These are phyloP conservation scores for Talaromyces proteolyticus DNA, from an alignment of 495 filamentous ascomycete species.

Conservation along the genomic window DNA sequence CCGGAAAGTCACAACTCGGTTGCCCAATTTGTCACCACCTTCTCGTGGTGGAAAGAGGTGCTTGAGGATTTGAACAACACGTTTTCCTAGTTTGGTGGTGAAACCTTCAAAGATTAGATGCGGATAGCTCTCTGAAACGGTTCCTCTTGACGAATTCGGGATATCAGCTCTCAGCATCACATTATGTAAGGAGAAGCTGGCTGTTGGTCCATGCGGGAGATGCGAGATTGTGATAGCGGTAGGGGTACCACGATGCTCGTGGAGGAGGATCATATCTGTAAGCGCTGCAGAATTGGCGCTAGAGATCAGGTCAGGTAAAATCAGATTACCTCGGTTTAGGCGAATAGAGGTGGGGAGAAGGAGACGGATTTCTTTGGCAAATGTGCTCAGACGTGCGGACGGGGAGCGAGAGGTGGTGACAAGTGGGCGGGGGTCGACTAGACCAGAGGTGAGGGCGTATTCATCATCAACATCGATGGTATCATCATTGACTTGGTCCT, in stretches of 20 bases:
- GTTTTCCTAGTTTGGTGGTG: conserved; percentile 69
- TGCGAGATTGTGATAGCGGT: conserved; percentile 87
- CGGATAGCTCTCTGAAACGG: conserved; percentile 89
- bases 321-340: conserved; percentile 84
- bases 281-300: conserved; percentile 74
- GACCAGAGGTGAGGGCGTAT: conserved; percentile 77
- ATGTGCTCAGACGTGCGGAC: conserved; percentile 74
- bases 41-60: conserved; percentile 94
- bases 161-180: conserved; percentile 93
- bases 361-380: conserved; percentile 93
- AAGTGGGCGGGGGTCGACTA: conserved; percentile 81
- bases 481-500: conserved; percentile 34
- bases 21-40: conserved; percentile 67
- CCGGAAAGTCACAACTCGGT: conserved; percentile 86
- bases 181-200: conserved; percentile 88
- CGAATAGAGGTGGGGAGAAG: conserved; percentile 87
- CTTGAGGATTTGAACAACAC: conserved; percentile 86
- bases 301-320: conserved; percentile 76
- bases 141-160: conserved; percentile 78
- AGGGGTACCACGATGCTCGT: conserved; percentile 90
- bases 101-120: conserved; percentile 97
- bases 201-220: conserved; percentile 89
- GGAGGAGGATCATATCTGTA: conserved; percentile 80
- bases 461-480: conserved; percentile 86
- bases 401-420: conserved; percentile 90